These are phyloP conservation scores for Auxenochlorella pyrenoidosa DNA, from an alignment of 139 green algal species.

Conservation along the genomic window DNA sequence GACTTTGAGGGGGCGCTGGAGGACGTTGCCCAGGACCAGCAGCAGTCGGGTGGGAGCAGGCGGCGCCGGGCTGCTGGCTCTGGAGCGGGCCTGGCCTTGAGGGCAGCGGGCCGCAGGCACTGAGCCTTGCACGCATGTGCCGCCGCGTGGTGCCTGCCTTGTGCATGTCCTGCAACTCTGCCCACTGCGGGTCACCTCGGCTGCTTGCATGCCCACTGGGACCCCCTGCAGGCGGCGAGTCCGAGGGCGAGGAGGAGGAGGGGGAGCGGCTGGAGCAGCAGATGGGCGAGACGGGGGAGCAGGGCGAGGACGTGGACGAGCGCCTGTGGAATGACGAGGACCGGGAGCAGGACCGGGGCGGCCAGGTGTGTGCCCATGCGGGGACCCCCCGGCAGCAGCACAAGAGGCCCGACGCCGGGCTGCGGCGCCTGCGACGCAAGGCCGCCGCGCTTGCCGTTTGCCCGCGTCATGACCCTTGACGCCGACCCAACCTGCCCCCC, in stretches of 20 bases:
- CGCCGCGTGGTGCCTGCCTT: too few relatives aligned
- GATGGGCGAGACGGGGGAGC: constrained; percentile 81
- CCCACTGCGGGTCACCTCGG: background rate
- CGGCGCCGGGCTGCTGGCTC: background rate
- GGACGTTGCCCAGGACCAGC: constrained; percentile 66
- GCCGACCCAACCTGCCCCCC: too few relatives aligned
- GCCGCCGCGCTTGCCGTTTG: too few relatives aligned
- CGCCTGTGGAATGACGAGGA: constrained; percentile 86
- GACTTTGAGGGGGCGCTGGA: constrained; percentile 94
- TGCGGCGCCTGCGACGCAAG: too few relatives aligned
- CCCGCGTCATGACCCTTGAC: too few relatives aligned
- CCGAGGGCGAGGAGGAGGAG: constrained; percentile 70
- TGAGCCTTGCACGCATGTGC: background rate
- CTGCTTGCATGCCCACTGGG: background rate
- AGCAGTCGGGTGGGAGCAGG: constrained; percentile 47
- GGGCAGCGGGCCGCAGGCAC: background rate
- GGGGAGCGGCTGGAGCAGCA: constrained; percentile 73
- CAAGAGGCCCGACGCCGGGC: too few relatives aligned
- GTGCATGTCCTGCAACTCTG: background rate
- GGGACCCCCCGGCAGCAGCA: too few relatives aligned
- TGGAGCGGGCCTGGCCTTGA: background rate
- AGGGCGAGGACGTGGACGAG: constrained; percentile 91
- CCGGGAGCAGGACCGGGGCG: constrained; percentile 48
- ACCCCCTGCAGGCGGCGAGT: constrained; percentile 60
- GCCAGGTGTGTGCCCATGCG: background rate